A percentile compares a stretch with the other conserved stretches of the same genome.
These are phyloP conservation scores for Pseudonitzschia multiseries DNA, from an alignment of 108 stramenopile genomes.

Conservation along the genomic window DNA sequence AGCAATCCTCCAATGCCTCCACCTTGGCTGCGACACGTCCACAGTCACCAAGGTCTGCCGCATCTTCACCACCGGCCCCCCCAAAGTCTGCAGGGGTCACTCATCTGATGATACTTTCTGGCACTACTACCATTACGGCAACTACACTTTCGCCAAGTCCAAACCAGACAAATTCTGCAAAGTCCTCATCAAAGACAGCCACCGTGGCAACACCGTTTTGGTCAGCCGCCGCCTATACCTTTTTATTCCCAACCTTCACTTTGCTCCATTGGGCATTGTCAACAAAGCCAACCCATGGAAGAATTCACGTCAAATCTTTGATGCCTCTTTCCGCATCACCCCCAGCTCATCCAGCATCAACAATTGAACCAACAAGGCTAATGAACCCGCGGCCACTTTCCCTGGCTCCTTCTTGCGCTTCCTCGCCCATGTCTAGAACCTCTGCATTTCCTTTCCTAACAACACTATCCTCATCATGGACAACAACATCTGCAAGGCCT, in stretches of 20 bases:
- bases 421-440: too few species aligned
- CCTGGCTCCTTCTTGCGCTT: conserved; percentile 4
- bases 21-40: too few species aligned
- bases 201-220: neutral
- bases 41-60: neutral
- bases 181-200: too few species aligned
- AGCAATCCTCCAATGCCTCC: neutral
- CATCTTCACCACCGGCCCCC: too few species aligned
- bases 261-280: conserved; percentile 17
- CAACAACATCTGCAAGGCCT: conserved; percentile 11
- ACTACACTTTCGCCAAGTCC: too few species aligned
- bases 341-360: too few species aligned
- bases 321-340: too few species aligned
- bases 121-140: too few species aligned
- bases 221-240: neutral
- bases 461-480: neutral
- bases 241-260: conserved; percentile 12
- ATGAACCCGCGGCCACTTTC: neutral
- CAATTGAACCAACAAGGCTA: neutral
- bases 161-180: too few species aligned
- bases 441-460: conserved; percentile 9
- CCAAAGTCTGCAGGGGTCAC: neutral
- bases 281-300: too few species aligned
- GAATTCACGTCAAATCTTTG: too few species aligned
- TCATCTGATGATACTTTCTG: neutral